Conservation (phyloP, 257 asterid genomes). For the Striga asiatica region DNA sequence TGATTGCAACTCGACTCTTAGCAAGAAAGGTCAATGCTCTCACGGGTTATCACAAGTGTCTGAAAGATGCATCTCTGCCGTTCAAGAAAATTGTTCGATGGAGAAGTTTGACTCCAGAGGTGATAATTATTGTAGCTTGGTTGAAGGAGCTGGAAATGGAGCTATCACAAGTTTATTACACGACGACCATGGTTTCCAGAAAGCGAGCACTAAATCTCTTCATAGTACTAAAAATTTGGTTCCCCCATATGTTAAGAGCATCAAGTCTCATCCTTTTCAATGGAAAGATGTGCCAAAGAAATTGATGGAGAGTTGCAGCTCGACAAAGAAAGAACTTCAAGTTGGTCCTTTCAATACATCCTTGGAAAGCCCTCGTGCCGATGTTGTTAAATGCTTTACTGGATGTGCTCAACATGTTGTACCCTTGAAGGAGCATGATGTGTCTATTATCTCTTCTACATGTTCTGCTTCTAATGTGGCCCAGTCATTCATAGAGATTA, state of each 20-base stretch:
- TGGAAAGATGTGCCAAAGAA: slow-evolving; percentile 54
- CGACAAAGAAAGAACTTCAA: slow-evolving; percentile 21
- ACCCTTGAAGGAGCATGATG: slow-evolving; percentile 32
- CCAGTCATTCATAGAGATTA: slow-evolving; percentile 31
- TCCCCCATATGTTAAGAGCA: slow-evolving; percentile 17
- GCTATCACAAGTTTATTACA: slow-evolving; percentile 14
- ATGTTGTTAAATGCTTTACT: slow-evolving; percentile 21
- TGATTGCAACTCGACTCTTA: slow-evolving; percentile 18
- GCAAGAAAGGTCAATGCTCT: slow-evolving; percentile 22
- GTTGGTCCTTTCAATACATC: slow-evolving; percentile 10
- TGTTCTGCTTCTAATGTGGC: slow-evolving; percentile 44
- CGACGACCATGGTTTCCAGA: slow-evolving; percentile 12
- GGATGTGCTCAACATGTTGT: slow-evolving; percentile 20
- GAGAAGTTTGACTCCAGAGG: slow-evolving; percentile 19
- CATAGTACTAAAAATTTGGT: slow-evolving; percentile 7
- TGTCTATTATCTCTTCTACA: slow-evolving; percentile 38
- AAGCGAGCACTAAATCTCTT: slow-evolving; percentile 23
- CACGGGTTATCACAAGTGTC: slow-evolving; percentile 23
- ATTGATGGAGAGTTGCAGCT: slow-evolving; percentile 16
- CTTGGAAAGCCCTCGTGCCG: slow-evolving; percentile 16
- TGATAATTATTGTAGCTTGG: slow-evolving; percentile 13
- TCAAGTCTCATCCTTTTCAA: slow-evolving; percentile 29
- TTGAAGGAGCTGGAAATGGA: slow-evolving; percentile 18
- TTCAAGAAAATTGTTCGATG: slow-evolving; percentile 11
- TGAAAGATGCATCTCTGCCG: slow-evolving; percentile 20